Base-by-base conservation (phyloP, 2,329 filamentous ascomycete species). In the Ophiostoma ulmi region DNA sequence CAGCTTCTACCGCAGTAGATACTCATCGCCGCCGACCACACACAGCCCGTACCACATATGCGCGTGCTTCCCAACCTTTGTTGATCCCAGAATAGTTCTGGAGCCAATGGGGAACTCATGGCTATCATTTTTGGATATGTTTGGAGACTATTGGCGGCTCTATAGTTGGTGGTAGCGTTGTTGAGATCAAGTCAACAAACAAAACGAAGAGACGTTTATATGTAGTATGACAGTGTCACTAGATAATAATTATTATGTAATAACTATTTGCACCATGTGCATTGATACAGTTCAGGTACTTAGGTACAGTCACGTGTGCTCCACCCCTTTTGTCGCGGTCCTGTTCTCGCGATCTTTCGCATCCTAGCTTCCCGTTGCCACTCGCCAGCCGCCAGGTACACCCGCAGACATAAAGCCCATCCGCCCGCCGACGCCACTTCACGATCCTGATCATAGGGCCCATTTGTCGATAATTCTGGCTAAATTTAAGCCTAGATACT, bases 21-120 rank as follows among this genome's bases (percentile, higher is more conserved):
- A 41, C 48, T 17, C 8, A 22, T 41, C n/a, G 48, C 39, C 64
- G 48, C 31, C 52, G 35, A 7, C 35, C 36, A 31, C 48, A 36
- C 48, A 26, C 48, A 72, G 67, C 69, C 68, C 69, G 14, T 73
- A 68, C 41, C 65, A 72, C 55, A 44, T 20, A 31, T 72, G 71
- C 63, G 3, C 69, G 38, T 71, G 72, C 63, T 0, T 72, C 13
- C 72, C 72, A 7, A 70, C 48, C 4, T 17, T 70, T n/a, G 20
- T 71, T 39, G 72, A 73, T 66, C 68, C 55, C 35, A 71, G 71
- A n/a, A 41, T 72, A 3, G 26, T 67, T 13, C 64, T 70, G 1
- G 64, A 67, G 63, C 70, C 65, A 17, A 41, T 58, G 38, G 68
- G 68, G 36, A 48, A 64, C n/a, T 41, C 44, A 13, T 65, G 41